A percentile compares a stretch with the other conserved stretches of the same genome.
Evolutionary conservation across 768 basidiomycete species (phyloP).

Genomic region (Mycena rebaudengoi): DNA sequence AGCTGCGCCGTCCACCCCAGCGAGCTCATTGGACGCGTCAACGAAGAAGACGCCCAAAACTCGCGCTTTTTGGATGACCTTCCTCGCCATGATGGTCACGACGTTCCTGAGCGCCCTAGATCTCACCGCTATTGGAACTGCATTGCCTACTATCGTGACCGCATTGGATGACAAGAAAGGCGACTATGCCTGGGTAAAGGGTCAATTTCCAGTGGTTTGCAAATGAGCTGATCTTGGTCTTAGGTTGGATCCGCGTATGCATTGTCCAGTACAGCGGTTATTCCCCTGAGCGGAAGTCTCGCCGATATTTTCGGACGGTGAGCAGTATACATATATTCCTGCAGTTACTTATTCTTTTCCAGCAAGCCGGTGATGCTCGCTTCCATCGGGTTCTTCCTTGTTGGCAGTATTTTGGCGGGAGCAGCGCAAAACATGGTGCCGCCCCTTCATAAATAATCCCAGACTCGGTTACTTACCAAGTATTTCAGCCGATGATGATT

Average conservation of each 20-base stretch:
- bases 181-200: constrained; percentile 27
- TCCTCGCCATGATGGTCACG: constrained; percentile 22
- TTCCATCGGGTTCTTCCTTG: constrained; percentile 42
- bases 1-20: too few relatives aligned
- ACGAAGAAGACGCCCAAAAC: too few relatives aligned
- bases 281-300: constrained; percentile 47
- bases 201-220: neutral
- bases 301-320: constrained; percentile 45
- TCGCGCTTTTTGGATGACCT: constrained; percentile 28
- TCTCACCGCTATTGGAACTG: constrained; percentile 25
- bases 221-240: neutral
- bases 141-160: constrained; percentile 25
- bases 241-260: constrained; percentile 52
- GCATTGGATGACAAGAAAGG: constrained; percentile 26
- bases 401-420: constrained; percentile 53
- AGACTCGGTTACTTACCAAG: neutral
- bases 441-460: too few relatives aligned
- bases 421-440: constrained; percentile 46
- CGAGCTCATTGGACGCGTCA: too few relatives aligned
- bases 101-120: constrained; percentile 25
- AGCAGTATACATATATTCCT: neutral
- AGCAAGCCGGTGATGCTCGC: constrained; percentile 40
- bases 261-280: constrained; percentile 47
- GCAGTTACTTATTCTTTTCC: neutral
- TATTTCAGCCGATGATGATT: constrained; percentile 40